These are phyloP conservation scores for Ogataea chonburiensis DNA, from an alignment of 805 yeast genomes.

Conservation along the genomic window DNA sequence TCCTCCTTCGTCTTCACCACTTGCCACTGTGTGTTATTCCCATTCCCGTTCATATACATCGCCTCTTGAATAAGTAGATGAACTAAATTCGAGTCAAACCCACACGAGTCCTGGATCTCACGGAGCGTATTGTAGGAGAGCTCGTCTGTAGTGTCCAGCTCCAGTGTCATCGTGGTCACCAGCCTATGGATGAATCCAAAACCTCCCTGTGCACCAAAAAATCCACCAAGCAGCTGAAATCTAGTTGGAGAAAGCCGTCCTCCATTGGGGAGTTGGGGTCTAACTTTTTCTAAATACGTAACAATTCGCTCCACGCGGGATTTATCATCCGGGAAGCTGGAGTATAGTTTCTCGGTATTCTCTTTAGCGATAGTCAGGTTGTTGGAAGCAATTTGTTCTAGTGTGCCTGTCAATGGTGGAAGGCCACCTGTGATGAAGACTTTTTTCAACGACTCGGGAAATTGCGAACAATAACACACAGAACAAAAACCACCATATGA, in stretches of 20 bases:
- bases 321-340: slow-evolving; percentile 48
- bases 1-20: slow-evolving; percentile 41
- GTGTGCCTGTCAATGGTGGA: slow-evolving; percentile 46
- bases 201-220: slow-evolving; percentile 52
- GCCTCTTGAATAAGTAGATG: slow-evolving; percentile 60
- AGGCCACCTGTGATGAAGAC: slow-evolving; percentile 57
- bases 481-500: slow-evolving; percentile 56
- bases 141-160: slow-evolving; percentile 35
- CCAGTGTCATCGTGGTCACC: slow-evolving; percentile 41
- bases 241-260: slow-evolving; percentile 49
- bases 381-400: slow-evolving; percentile 49
- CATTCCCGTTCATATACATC: slow-evolving; percentile 48
- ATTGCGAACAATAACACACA: slow-evolving; percentile 48
- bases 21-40: slow-evolving; percentile 44
- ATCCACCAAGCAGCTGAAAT: slow-evolving; percentile 52
- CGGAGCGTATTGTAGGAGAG: slow-evolving; percentile 40
- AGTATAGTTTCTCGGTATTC: slow-evolving; percentile 47
- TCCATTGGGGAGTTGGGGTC: slow-evolving; percentile 47
- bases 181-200: slow-evolving; percentile 46
- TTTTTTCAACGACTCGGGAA: slow-evolving; percentile 40
- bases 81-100: slow-evolving; percentile 53
- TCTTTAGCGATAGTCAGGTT: slow-evolving; percentile 47
- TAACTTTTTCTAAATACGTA: slow-evolving; percentile 31
- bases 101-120: slow-evolving; percentile 33
- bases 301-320: slow-evolving; percentile 38